These are phyloP conservation scores for Mesotaenium endlicherianum DNA, from an alignment of 139 green algal genomes.

Conservation along the genomic window DNA sequence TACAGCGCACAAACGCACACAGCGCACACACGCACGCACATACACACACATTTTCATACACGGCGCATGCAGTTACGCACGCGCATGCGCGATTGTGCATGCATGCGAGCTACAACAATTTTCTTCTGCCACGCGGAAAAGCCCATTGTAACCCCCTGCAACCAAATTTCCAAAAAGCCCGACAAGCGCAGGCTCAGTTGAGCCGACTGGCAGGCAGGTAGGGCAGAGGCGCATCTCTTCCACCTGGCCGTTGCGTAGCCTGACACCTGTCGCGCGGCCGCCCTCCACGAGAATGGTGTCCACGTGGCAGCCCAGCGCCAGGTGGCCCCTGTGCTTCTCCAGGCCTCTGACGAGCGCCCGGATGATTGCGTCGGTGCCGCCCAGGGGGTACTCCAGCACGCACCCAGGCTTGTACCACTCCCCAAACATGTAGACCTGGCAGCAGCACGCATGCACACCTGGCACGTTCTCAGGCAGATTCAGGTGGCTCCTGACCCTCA, in stretches of 20 bases:
- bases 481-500: too few relatives aligned
- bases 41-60: too few relatives aligned
- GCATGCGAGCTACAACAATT: too few relatives aligned
- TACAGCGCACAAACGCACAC: too few relatives aligned
- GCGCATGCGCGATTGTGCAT: too few relatives aligned
- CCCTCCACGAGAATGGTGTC: constrained; percentile 59
- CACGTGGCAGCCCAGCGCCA: constrained; percentile 78
- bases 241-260: constrained; percentile 32
- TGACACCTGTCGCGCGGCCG: constrained; percentile 37
- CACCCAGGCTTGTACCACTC: constrained; percentile 56
- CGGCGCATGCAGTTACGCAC: too few relatives aligned
- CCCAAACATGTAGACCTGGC: constrained; percentile 59
- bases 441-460: not conserved
- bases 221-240: too few relatives aligned
- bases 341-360: constrained; percentile 84
- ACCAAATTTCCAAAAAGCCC: not conserved
- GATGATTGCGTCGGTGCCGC: constrained; percentile 84
- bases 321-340: constrained; percentile 77
- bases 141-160: too few relatives aligned
- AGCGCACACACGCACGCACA: too few relatives aligned
- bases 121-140: too few relatives aligned
- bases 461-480: too few relatives aligned
- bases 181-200: not conserved
- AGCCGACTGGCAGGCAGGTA: not conserved
- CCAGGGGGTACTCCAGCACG: constrained; percentile 83